Evolutionary conservation across 2,329 filamentous ascomycete genomes (phyloP), one percentile per base, ranked within the genome.

Genomic region (Xylaria sp.): DNA sequence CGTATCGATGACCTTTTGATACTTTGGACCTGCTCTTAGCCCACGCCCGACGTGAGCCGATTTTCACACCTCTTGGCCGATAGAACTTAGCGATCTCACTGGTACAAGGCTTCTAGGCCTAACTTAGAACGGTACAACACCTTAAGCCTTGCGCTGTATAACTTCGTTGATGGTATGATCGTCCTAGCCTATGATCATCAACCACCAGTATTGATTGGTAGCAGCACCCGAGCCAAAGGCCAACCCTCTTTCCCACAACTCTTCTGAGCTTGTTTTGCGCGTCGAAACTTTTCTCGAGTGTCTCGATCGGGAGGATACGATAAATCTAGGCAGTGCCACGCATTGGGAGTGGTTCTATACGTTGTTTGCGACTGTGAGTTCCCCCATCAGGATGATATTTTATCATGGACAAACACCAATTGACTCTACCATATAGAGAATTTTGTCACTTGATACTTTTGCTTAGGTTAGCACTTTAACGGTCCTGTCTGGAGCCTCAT

Each of bases 41-140:
- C n/a, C 27, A 13, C 29, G 40, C 12, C 29, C 25, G 50, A 64
- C 40, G 51, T 60, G 25, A 40, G 50, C 57, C 61, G 29, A 48
- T 37, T 23, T 27, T 44, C 23, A n/a, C 29, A 40, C 59, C 25
- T 29, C 27, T 37, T 25, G 21, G 40, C 40, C n/a, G 12, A 21
- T 25, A 47, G 21, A 42, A 29, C 23, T 50, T 44, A 35, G 21
- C 18, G 3, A 16, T 44, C 23, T 54, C 21, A 35, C 16, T 47
- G 21, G 66, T 32, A n/a, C 42, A 48, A 48, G 35, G 2, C n/a
- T 48, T 21, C 21, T 13, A 25, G 29, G n/a, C 50, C 32, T 25
- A 25, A 42, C 21, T 29, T 50, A 9, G 37, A 59, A 60, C 50
- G 23, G 23, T 40, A 23, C 29, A 27, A 51, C 16, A 60, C n/a